These are phyloP conservation scores for Rossbeevera mucosa DNA, from an alignment of 768 basidiomycete genomes.

Conservation along the genomic window DNA sequence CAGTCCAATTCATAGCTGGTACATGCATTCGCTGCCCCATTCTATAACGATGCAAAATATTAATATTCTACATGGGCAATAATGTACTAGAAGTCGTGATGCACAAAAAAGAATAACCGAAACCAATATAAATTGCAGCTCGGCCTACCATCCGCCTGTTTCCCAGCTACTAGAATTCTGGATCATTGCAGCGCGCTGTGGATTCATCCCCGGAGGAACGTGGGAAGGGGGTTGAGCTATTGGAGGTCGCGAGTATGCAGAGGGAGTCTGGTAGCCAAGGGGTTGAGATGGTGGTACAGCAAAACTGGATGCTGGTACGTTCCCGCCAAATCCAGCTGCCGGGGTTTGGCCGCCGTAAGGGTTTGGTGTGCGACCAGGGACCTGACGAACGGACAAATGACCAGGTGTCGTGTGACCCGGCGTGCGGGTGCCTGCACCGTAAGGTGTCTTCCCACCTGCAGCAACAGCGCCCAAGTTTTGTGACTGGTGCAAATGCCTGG, in stretches of 20 bases:
- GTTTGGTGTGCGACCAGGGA: constrained; percentile 68
- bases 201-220: constrained; percentile 59
- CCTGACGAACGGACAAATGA: constrained; percentile 68
- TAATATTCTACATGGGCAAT: constrained; percentile 28
- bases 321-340: constrained; percentile 29
- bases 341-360: constrained; percentile 56
- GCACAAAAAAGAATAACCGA: constrained; percentile 16
- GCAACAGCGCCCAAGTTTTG: constrained; percentile 50
- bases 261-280: constrained; percentile 39
- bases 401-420: constrained; percentile 78
- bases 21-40: constrained; percentile 15
- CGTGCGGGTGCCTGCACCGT: constrained; percentile 61
- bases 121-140: constrained; percentile 12
- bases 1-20: background rate
- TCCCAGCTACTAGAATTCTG: constrained; percentile 44
- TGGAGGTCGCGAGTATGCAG: constrained; percentile 37
- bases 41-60: constrained; percentile 20
- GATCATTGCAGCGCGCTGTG: constrained; percentile 62
- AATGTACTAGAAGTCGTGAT: constrained; percentile 16
- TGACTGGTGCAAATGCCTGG: constrained; percentile 76
- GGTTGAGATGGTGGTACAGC: constrained; percentile 31
- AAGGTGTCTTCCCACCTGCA: constrained; percentile 75
- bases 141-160: constrained; percentile 30
- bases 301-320: constrained; percentile 25
- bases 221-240: constrained; percentile 40